These are phyloP conservation scores for Prunus armeniaca DNA, from an alignment of 306 rosid species.

Conservation along the genomic window DNA sequence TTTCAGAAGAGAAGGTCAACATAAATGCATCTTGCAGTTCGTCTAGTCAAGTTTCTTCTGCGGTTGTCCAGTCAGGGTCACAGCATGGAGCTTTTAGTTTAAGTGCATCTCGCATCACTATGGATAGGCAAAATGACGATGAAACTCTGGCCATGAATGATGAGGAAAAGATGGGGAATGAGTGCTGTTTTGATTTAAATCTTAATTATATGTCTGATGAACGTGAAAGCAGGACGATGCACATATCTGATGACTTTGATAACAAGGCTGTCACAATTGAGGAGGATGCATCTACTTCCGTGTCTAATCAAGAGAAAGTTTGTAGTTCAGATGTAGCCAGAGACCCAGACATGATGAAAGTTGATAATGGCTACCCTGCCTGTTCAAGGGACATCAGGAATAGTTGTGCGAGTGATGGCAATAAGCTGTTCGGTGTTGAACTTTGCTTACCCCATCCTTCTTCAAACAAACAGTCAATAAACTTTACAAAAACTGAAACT, in stretches of 20 bases:
- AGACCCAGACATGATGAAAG: constrained; percentile 32
- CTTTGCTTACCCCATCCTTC: constrained; percentile 24
- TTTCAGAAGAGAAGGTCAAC: constrained; percentile 44
- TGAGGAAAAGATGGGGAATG: constrained; percentile 36
- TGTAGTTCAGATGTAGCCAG: constrained; percentile 19
- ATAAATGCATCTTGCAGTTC: constrained; percentile 42
- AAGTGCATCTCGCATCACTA: constrained; percentile 35
- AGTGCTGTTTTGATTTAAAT: constrained; percentile 53
- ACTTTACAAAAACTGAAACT: too few species aligned
- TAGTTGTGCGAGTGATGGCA: constrained; percentile 30
- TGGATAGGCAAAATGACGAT: constrained; percentile 39
- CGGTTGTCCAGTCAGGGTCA: constrained; percentile 51
- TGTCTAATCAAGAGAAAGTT: constrained; percentile 19
- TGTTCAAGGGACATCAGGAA: constrained; percentile 28
- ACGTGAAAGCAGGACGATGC: constrained; percentile 32
- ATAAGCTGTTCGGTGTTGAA: constrained; percentile 51
- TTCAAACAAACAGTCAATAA: too few species aligned
- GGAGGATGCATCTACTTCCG: constrained; percentile 28
- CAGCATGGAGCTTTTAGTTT: constrained; percentile 37
- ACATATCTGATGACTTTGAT: constrained; percentile 31
- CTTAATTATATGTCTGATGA: constrained; percentile 41
- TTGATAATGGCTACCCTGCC: constrained; percentile 33
- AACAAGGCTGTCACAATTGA: constrained; percentile 29
- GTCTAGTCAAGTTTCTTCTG: constrained; percentile 53
- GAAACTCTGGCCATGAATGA: constrained; percentile 26